These are phyloP conservation scores for Aschersonia sp. DNA, from an alignment of 2,329 filamentous ascomycete species.

Conservation along the genomic window DNA sequence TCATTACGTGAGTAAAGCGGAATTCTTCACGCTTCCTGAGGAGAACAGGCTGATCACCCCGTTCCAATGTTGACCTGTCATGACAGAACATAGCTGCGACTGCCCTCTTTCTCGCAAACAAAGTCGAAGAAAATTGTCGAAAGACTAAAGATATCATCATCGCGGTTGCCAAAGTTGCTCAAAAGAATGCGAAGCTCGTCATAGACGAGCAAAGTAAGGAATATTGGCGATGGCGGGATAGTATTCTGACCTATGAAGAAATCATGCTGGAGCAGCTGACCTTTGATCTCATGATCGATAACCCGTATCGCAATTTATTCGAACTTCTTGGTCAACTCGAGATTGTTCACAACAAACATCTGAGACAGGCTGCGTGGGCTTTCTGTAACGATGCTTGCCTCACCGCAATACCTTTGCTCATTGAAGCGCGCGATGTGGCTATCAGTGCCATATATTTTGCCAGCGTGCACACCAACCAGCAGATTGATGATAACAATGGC, in stretches of 20 bases:
- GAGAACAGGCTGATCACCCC: too few relatives aligned
- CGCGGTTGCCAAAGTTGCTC: conserved; percentile 82
- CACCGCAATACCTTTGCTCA: conserved; percentile 71
- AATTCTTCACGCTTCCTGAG: neutral
- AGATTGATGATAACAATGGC: conserved; percentile 63
- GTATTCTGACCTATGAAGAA: conserved; percentile 84
- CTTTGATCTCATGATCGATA: conserved; percentile 84
- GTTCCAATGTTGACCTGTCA: neutral
- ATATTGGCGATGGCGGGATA: conserved; percentile 96
- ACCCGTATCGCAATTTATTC: conserved; percentile 74
- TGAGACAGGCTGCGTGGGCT: conserved; percentile 81
- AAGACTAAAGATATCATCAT: conserved; percentile 94
- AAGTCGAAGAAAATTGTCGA: conserved; percentile 91
- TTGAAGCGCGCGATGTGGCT: conserved; percentile 67
- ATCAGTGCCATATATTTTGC: conserved; percentile 79
- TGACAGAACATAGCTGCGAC: conserved; percentile 70
- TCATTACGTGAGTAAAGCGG: conserved; percentile 57
- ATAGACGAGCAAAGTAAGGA: conserved; percentile 97
- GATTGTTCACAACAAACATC: conserved; percentile 62
- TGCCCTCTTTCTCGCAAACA: conserved; percentile 84
- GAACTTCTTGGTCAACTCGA: conserved; percentile 62
- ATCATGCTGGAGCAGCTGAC: conserved; percentile 81
- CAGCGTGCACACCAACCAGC: conserved; percentile 56
- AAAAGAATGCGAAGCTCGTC: conserved; percentile 79
- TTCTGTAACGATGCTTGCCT: conserved; percentile 85